Conservation (phyloP, 129 eudicot species). For the Artemisia tridentata region DNA sequence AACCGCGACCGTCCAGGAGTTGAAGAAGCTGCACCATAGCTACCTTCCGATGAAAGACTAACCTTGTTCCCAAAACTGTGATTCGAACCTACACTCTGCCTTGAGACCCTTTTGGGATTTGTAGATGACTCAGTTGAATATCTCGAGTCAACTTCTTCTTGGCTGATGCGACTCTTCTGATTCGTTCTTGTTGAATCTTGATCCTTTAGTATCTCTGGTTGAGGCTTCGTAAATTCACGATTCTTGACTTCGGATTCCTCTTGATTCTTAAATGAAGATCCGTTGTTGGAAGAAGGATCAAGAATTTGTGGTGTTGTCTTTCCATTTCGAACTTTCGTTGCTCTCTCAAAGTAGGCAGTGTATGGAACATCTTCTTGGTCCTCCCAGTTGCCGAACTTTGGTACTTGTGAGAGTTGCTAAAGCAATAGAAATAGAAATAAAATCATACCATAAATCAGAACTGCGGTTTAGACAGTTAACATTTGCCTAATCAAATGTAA, state of each 20-base stretch:
- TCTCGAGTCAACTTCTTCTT: conserved; percentile 32
- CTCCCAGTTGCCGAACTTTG: conserved; percentile 60
- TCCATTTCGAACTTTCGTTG: conserved; percentile 40
- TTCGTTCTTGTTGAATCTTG: conserved; percentile 24
- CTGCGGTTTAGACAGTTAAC: too few relatives aligned
- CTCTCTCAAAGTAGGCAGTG: conserved; percentile 51
- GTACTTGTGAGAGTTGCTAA: conserved; percentile 48
- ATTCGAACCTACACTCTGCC: conserved; percentile 55
- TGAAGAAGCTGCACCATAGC: conserved; percentile 56
- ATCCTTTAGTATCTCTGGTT: conserved; percentile 34
- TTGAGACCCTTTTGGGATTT: conserved; percentile 40
- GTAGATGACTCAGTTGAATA: conserved; percentile 35
- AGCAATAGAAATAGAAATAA: conserved; percentile 21
- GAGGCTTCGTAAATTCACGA: conserved; percentile 18
- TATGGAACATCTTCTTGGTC: conserved; percentile 47
- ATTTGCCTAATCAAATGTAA: too few relatives aligned
- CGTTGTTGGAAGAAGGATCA: conserved; percentile 17
- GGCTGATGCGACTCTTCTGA: conserved; percentile 30
- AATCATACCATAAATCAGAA: too few relatives aligned
- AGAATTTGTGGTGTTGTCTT: conserved; percentile 36
- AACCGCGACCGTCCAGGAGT: conserved; percentile 81
- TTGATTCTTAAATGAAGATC: conserved; percentile 12
- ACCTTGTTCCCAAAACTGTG: conserved; percentile 56
- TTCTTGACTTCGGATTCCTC: conserved; percentile 24
- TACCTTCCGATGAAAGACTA: conserved; percentile 53